These are phyloP conservation scores for Sungouiella blattae DNA, from an alignment of 805 yeast genomes.

Conservation along the genomic window DNA sequence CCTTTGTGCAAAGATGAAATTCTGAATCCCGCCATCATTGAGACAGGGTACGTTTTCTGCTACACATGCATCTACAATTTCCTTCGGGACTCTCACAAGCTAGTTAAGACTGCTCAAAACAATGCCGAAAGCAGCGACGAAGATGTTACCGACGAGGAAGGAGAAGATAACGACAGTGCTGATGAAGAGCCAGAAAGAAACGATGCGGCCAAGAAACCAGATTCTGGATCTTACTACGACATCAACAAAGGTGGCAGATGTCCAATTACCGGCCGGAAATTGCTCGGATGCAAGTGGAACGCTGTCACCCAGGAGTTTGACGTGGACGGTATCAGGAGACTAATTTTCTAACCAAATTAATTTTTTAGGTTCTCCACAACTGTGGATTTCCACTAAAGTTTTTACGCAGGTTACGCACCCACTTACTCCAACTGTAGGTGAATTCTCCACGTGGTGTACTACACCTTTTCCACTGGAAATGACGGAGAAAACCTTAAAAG, in stretches of 20 bases:
- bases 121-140: conserved; percentile 3
- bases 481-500: conserved; percentile 46
- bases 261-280: conserved; percentile 72
- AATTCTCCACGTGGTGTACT: not conserved
- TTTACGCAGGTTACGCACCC: too few species aligned
- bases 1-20: conserved; percentile 66
- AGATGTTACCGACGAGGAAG: conserved; percentile 14
- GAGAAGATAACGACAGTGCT: conserved; percentile 12
- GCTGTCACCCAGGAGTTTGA: conserved; percentile 61
- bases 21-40: conserved; percentile 80
- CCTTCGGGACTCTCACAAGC: conserved; percentile 46
- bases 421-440: not conserved
- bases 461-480: too few species aligned
- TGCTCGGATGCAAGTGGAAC: conserved; percentile 69
- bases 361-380: too few species aligned
- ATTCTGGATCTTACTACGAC: conserved; percentile 19
- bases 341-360: conserved; percentile 64
- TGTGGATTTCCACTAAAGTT: too few species aligned
- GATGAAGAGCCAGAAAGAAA: conserved; percentile 6
- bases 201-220: conserved; percentile 4
- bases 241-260: conserved; percentile 63
- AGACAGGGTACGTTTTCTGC: conserved; percentile 88
- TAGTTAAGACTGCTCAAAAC: conserved; percentile 18
- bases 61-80: conserved; percentile 77
- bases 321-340: conserved; percentile 68